phyloP scores from a whole-genome alignment of 1,284 basidiomycete species.

The Tetrapyrgos nigripes region DNA sequence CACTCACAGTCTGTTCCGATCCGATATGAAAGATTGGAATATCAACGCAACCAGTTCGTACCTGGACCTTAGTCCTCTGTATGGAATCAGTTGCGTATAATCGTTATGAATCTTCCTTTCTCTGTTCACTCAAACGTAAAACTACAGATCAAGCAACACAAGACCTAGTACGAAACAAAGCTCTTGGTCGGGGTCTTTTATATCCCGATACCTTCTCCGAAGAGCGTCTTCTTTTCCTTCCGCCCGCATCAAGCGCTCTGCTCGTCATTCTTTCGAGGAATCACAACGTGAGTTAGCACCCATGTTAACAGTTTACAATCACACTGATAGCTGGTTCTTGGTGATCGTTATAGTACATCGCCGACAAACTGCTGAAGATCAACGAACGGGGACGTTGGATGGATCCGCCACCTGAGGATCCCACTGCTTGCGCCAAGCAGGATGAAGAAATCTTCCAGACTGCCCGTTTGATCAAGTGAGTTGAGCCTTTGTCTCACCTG shows the following conservation, averaged over 20 bases:
- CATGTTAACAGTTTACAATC: neutral
- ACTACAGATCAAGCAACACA: conserved; percentile 41
- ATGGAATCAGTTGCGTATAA: conserved; percentile 36
- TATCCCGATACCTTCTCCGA: conserved; percentile 52
- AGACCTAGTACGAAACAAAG: conserved; percentile 47
- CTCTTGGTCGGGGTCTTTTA: conserved; percentile 46
- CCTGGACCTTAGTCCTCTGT: conserved; percentile 57
- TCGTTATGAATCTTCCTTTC: neutral
- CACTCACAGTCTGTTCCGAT: conserved; percentile 53
- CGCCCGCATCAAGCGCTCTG: conserved; percentile 54
- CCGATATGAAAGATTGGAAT: conserved; percentile 40
- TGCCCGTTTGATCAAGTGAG: conserved; percentile 55
- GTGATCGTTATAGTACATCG: conserved; percentile 49
- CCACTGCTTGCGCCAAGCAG: conserved; percentile 36
- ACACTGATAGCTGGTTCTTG: neutral
- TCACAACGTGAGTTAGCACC: conserved; percentile 47
- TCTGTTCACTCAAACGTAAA: neutral
- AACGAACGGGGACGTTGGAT: conserved; percentile 52
- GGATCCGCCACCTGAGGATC: conserved; percentile 42
- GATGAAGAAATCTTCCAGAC: conserved; percentile 65
- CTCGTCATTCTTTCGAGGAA: conserved; percentile 58
- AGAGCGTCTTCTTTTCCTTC: conserved; percentile 57
- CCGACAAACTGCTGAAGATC: conserved; percentile 56
- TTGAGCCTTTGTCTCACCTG: neutral
- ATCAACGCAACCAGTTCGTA: conserved; percentile 66